Base-by-base conservation (phyloP, 2,329 filamentous ascomycete genomes). In the Fusarium sp. region DNA sequence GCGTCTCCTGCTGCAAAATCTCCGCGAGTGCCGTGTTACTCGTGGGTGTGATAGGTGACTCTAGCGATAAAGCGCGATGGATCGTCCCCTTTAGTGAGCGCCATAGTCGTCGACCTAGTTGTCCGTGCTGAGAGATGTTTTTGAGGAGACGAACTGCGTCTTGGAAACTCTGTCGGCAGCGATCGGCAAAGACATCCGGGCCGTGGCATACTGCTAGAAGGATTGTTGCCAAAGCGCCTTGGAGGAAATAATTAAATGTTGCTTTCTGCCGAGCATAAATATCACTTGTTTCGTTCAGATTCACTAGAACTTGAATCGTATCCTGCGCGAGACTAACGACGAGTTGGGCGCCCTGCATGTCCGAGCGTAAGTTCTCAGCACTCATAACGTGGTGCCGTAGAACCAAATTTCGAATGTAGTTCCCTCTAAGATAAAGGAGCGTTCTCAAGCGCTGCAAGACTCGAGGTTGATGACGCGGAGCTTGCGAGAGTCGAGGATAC, bases 221-320 rank as follows among this genome's bases (percentile, higher is more conserved):
- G 2, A 66, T 66, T 5, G 60, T 57, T 14, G 63, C 63, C 5
- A 66, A 5, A 26, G 63, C 63, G 2, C 48, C 50, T 0, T 31
- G 38, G 8, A 66, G 48, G 4, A 66, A 66, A 6, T 66, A 66
- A 22, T 66, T 66, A 1, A 66, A 66, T 0, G 63, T 50, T 5
- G 50, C 60, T 28, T 65, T 57, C n/a, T 66, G 63, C 2, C 63
- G 60, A 14, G 47, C 42, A 9, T 66, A 66, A 6, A 66, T 66
- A 2, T 66, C 60, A 3, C 63, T 66, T 13, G 63, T 66, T 11
- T 66, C 63, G 4, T 66, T 66, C 13, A 66, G 16, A 28, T 66
- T 51, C 4, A 66, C 60, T 1, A 66, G 9, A 1, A 66, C 63
- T 8, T 66, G 63, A 6, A 66, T 65, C 0, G 63, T 66, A 11